Base-by-base conservation (phyloP, 495 filamentous ascomycete genomes). In the Penicillium herquei region DNA sequence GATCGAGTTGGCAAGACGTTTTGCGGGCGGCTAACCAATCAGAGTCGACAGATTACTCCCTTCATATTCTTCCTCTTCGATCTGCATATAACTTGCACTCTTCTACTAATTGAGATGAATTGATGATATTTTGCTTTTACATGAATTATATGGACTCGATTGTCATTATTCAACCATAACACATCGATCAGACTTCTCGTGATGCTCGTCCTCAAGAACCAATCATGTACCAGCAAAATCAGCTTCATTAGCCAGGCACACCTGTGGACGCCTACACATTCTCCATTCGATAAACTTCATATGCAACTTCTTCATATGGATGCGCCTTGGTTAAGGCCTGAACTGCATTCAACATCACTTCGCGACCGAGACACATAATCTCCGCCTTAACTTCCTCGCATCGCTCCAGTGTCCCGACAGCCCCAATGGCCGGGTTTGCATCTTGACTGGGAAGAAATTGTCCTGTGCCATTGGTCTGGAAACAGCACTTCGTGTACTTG, bases 231-330 rank as follows among this genome's bases (percentile, higher is more conserved):
- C 21, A 26, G 21, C 21, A 26, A 26, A 26, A 26, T 4, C 21
- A 26, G 21, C 21, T 26, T 2, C 4, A 26, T 26, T 11, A 49
- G 9, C 12, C 49, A 56, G 21, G 21, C 4, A 26, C 21, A 26
- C 21, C 21, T 4, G 21, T 26, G 21, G 21, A 26, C 21, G 21
- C 21, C 74, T 69, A 89, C 57, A 89, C 80, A 73, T 87, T 79
- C 70, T 92, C 87, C 62, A 91, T 64, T 68, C 81, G 87, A 69
- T 81, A 86, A 21, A 91, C 88, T 56, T 87, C 81, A 77, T 92
- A 92, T 1, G 84, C 79, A 12, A 83, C 81, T 64, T 88, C 86
- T 63, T 92, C 89, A 63, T 92, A 92, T 21, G 89, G 90, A 81
- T 92, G 89, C 18, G 84, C 80, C 61, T 84, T 85, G 10, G 70